A percentile compares a stretch with the other conserved stretches of the same genome.
phyloP scores from a whole-genome alignment of 345 rosid genomes.

The Firmiana major region DNA sequence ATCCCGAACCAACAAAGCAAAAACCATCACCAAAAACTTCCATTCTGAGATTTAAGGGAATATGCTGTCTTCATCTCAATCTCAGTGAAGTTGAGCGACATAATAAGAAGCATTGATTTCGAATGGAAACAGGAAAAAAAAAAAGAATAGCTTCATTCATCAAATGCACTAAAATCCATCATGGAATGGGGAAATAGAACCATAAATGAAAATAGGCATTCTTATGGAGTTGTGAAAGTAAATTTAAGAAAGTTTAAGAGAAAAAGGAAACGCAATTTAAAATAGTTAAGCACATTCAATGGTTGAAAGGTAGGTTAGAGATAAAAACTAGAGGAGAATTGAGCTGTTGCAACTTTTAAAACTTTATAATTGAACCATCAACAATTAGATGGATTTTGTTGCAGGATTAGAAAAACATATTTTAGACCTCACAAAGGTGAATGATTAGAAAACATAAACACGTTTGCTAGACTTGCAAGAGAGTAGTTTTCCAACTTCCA shows the following conservation, averaged over 20 bases:
- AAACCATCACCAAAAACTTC: too few relatives aligned
- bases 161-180: neutral
- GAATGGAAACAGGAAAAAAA: conserved; percentile 7
- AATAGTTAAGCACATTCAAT: neutral
- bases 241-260: neutral
- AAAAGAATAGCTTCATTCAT: neutral
- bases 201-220: neutral
- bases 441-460: too few relatives aligned
- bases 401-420: too few relatives aligned
- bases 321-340: too few relatives aligned
- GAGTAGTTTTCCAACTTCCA: too few relatives aligned
- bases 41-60: conserved; percentile 59
- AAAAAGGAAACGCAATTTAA: neutral
- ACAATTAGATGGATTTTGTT: too few relatives aligned
- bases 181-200: neutral
- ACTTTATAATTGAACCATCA: too few relatives aligned
- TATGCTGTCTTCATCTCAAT: conserved; percentile 62
- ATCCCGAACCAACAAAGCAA: conserved; percentile 6
- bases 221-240: neutral
- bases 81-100: conserved; percentile 41
- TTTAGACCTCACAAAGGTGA: too few relatives aligned
- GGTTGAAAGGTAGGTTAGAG: too few relatives aligned
- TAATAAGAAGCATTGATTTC: conserved; percentile 55
- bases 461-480: too few relatives aligned
- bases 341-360: too few relatives aligned